A percentile compares a stretch with the other conserved stretches of the same genome.
These are phyloP conservation scores for Auriscalpium orientale DNA, from an alignment of 768 basidiomycete genomes.

Conservation along the genomic window DNA sequence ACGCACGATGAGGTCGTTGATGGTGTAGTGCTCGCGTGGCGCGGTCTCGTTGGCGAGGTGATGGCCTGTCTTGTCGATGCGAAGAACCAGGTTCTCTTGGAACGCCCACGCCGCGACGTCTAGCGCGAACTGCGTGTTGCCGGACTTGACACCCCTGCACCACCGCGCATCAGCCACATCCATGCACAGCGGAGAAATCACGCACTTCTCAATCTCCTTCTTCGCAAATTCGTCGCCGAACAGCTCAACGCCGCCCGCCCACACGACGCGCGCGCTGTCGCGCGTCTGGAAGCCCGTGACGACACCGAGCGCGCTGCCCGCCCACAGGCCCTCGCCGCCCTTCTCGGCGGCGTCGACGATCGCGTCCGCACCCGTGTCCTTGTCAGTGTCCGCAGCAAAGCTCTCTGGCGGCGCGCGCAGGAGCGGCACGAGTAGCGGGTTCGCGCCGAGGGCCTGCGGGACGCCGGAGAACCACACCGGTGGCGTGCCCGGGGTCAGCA, in stretches of 20 bases:
- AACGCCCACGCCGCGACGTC: slow-evolving; percentile 88
- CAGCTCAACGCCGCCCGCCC: slow-evolving; percentile 73
- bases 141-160: slow-evolving; percentile 50
- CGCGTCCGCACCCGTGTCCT: slow-evolving; percentile 49
- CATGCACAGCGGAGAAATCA: slow-evolving; percentile 12
- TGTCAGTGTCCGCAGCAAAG: slow-evolving; percentile 63
- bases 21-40: slow-evolving; percentile 72
- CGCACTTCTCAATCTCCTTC: slow-evolving; percentile 55
- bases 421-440: slow-evolving; percentile 78
- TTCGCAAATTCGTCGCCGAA: slow-evolving; percentile 71
- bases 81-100: slow-evolving; percentile 76
- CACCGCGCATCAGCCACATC: no score
- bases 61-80: slow-evolving; percentile 70
- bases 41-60: slow-evolving; percentile 57
- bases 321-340: slow-evolving; percentile 75
- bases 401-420: slow-evolving; percentile 69
- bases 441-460: slow-evolving; percentile 56
- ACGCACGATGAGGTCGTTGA: slow-evolving; percentile 75
- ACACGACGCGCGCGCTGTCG: slow-evolving; percentile 69
- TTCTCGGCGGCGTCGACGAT: slow-evolving; percentile 66
- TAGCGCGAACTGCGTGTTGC: slow-evolving; percentile 65
- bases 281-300: slow-evolving; percentile 87
- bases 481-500: slow-evolving; percentile 40
- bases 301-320: slow-evolving; percentile 66
- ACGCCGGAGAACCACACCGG: slow-evolving; percentile 76